These are phyloP conservation scores for Thelephora terrestris DNA, from an alignment of 1,284 basidiomycete species.

Conservation along the genomic window DNA sequence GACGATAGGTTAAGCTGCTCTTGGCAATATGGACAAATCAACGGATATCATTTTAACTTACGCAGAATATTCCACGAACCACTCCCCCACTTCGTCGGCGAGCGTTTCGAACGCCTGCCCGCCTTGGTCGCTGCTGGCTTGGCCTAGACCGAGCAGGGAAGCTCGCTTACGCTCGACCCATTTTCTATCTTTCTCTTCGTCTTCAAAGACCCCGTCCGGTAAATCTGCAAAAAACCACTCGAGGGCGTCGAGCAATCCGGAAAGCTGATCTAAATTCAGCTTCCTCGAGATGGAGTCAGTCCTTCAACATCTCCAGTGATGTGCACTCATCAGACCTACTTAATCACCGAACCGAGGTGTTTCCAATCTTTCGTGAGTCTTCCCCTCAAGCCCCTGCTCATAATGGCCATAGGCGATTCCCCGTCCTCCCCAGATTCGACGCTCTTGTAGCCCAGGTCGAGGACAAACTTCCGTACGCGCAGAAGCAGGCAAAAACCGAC, in stretches of 20 bases:
- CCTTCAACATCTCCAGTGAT: neutral
- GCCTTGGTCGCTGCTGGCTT: slow-evolving; percentile 21
- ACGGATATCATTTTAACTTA: slow-evolving; percentile 19
- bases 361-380: slow-evolving; percentile 31
- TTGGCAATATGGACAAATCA: neutral
- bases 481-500: slow-evolving; percentile 32
- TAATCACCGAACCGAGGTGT: slow-evolving; percentile 33
- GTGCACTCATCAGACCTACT: slow-evolving; percentile 25
- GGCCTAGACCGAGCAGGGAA: slow-evolving; percentile 19
- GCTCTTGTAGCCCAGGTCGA: slow-evolving; percentile 29
- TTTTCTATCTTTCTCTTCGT: slow-evolving; percentile 21
- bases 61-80: slow-evolving; percentile 43
- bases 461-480: slow-evolving; percentile 33
- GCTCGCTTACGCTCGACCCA: no score
- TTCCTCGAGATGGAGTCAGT: slow-evolving; percentile 29
- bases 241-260: slow-evolving; percentile 29
- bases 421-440: slow-evolving; percentile 11
- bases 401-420: slow-evolving; percentile 19
- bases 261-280: slow-evolving; percentile 29
- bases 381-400: slow-evolving; percentile 31
- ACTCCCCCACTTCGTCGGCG: slow-evolving; percentile 24
- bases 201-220: slow-evolving; percentile 14
- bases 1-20: neutral
- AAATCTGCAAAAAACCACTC: slow-evolving; percentile 26
- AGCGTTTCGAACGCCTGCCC: slow-evolving; percentile 7